Base-by-base conservation (phyloP, 2,329 filamentous ascomycete genomes). In the Colletotrichum falcatum region DNA sequence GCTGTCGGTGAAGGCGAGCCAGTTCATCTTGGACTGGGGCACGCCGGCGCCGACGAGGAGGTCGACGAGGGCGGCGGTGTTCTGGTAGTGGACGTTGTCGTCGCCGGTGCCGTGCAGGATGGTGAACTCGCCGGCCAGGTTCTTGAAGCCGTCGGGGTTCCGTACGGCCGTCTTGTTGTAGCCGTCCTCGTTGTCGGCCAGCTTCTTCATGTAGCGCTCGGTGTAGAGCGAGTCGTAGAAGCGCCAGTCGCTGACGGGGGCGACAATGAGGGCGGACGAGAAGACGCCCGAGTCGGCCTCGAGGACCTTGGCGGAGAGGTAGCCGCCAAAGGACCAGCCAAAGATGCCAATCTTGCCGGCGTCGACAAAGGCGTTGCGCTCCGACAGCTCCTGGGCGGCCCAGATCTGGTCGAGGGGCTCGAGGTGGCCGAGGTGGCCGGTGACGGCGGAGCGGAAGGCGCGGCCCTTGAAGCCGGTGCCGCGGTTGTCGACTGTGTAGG, bases 161-260 rank as follows among this genome's bases (percentile, higher is more conserved):
- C 85, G 84, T 2, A 92, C 88, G 0, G 89, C 89, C 0, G 88
- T 88, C 61, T 83, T 82, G 67, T 86, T 85, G 80, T 93, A 93
- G 37, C 90, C 90, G 0, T 79, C 86, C 0, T 79, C 80, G 75
- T 92, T 92, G 49, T 81, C 79, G 3, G 81, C 79, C 1, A 86
- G 83, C 1, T 84, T 87, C 80, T 92, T 91, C 90, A 93, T 92
- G 81, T 91, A 93, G 14, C 91, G 86, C 78, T 93, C 91, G 0
- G 91, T 92, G 77, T 92, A 93, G 83, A 92, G 88, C 65, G 85
- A 87, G 78, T 93, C 90, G 78, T 93, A 93, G 81, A 92, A 89
- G 1, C 90, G 86, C 89, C 89, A 92, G 79, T 93, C 91, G 2
- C 84, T 85, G 0, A 92, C 90, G 0, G 90, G 90, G 0, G 90